Evolutionary conservation across 2,329 filamentous ascomycete species (phyloP), one percentile per base, ranked within the genome.

Genomic region (Talaromyces piceae): DNA sequence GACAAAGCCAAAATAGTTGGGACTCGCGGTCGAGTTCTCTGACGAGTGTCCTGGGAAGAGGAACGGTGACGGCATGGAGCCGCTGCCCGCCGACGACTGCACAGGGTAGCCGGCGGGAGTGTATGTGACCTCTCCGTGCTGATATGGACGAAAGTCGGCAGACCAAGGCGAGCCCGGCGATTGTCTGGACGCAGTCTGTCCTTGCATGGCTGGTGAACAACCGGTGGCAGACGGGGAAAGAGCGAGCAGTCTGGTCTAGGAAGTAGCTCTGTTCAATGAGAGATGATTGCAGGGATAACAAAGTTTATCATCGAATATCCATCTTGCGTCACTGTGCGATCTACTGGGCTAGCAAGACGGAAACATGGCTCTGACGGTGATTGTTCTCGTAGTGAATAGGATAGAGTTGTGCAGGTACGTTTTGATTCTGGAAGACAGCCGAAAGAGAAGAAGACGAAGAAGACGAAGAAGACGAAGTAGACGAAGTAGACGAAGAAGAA

Each of bases 1-100:
- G 26, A 83, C 75, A 54, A 94, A 80, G 51, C 87, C 87, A 66
- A 95, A 95, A 69, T 95, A 95, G 66, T 91, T 94, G 11, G 89
- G 88, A 64, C 88, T 91, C 22, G 77, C 67, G 18, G 67, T 62
- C 46, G 63, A 60, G 57, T 65, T 58, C 55, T 59, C 58, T 8
- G 82, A 72, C 1, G 78, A 71, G 55, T 62, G 63, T 37, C 75
- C 72, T 4, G 62, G 44, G 27, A 78, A 77, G 5, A 76, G 63
- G 54, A 73, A 77, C 5, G 79, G 78, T 2, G 79, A 75, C 28
- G 76, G 69, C 20, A 73, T 64, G 62, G 83, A 79, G 56, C 79
- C 78, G 45, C 77, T 77, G 2, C 81, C 79, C 54, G 76, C 73
- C 16, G 77, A 71, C 55, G 72, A 68, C 46, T 74, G 72, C 41